A percentile compares a stretch with the other conserved stretches of the same genome.
Conservation (phyloP, 2,329 filamentous ascomycete species). For the Pseudogymnoascus sp. region DNA sequence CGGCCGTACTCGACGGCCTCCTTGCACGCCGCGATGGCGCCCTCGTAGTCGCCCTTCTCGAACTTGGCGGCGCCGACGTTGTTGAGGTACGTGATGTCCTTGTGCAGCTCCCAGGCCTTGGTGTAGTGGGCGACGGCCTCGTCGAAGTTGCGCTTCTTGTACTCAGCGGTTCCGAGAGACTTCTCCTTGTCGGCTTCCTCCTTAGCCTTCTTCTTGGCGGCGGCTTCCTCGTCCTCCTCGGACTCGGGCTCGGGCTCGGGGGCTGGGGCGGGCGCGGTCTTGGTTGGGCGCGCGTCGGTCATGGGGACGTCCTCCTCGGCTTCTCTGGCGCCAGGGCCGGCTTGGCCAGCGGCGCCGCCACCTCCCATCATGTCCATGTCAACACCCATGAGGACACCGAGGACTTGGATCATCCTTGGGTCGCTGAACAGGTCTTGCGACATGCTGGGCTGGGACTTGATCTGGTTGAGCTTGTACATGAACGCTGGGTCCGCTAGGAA, state of each 20-base stretch:
- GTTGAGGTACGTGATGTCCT: slow-evolving; percentile 97
- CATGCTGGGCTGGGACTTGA: slow-evolving; percentile 72
- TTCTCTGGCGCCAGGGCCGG: slow-evolving; percentile 35
- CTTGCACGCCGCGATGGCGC: slow-evolving; percentile 76
- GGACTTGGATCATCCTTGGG: slow-evolving; percentile 84
- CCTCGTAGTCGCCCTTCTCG: slow-evolving; percentile 91
- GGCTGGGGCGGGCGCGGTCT: slow-evolving; percentile 47
- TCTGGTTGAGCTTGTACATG: slow-evolving; percentile 77
- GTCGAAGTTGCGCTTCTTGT: slow-evolving; percentile 98
- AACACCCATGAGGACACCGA: slow-evolving; percentile 87
- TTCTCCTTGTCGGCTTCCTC: slow-evolving; percentile 91
- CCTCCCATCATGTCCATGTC: slow-evolving; percentile 63
- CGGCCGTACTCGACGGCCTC: slow-evolving; percentile 87
- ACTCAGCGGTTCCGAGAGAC: slow-evolving; percentile 83
- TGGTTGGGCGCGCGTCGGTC: slow-evolving; percentile 58
- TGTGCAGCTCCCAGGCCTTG: slow-evolving; percentile 89
- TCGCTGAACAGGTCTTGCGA: slow-evolving; percentile 77
- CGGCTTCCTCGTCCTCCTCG: slow-evolving; percentile 70
- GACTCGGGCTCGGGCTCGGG: slow-evolving; percentile 53
- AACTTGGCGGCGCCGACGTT: slow-evolving; percentile 91
- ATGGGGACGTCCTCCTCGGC: slow-evolving; percentile 68
- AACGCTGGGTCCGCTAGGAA: slow-evolving; percentile 77
- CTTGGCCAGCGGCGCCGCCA: slow-evolving; percentile 28
- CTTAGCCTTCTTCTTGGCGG: slow-evolving; percentile 82
- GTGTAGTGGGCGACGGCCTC: slow-evolving; percentile 87